Evolutionary conservation across 805 yeast species (phyloP).

Genomic region (Saccharomycopsis microspora): DNA sequence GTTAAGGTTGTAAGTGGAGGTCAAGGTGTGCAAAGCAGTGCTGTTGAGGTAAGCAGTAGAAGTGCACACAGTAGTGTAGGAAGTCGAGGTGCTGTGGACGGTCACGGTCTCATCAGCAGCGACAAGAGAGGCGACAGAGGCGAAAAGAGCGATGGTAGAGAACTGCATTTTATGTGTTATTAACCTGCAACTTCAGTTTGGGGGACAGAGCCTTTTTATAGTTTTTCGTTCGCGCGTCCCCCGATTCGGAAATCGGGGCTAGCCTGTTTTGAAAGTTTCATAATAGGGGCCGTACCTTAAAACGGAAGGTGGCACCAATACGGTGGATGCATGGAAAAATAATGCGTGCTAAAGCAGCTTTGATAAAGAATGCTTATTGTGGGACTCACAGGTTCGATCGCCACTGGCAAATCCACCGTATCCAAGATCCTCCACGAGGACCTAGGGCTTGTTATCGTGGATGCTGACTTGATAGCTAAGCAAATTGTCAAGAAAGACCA

Average conservation of each 20-base stretch:
- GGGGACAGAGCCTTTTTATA: too few relatives aligned
- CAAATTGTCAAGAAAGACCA: conserved; percentile 77
- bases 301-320: too few relatives aligned
- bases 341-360: neutral
- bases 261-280: too few relatives aligned
- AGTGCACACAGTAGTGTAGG: conserved; percentile 14
- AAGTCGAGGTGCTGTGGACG: conserved; percentile 3
- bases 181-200: too few relatives aligned
- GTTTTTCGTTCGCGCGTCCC: too few relatives aligned
- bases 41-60: conserved; percentile 4
- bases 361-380: conserved; percentile 56
- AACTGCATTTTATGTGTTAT: conserved; percentile 9
- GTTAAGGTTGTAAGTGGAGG: neutral
- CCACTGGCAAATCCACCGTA: conserved; percentile 93
- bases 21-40: neutral
- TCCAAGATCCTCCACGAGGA: conserved; percentile 44
- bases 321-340: neutral
- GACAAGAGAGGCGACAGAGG: conserved; percentile 2
- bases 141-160: neutral
- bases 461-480: conserved; percentile 85
- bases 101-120: conserved; percentile 12
- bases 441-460: conserved; percentile 52
- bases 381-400: conserved; percentile 97
- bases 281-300: too few relatives aligned
- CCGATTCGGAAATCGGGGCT: too few relatives aligned